Conservation (phyloP, 106 monocot genomes). For the Vanilla planifolia region DNA sequence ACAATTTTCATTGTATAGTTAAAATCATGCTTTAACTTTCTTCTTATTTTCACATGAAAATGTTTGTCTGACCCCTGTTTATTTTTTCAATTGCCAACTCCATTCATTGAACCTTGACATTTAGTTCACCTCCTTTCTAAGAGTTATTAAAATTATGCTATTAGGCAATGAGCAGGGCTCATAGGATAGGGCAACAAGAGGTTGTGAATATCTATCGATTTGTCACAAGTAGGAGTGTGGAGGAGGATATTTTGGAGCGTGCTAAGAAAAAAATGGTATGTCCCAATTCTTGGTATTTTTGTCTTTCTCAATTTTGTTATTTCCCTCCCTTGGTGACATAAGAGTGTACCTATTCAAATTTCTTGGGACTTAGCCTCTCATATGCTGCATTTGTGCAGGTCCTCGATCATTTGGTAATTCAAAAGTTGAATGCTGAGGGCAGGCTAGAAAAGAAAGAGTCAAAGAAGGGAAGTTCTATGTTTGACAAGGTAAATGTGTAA, state of each 20-base stretch:
- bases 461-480: conserved; percentile 86
- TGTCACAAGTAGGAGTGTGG: conserved; percentile 97
- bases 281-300: neutral
- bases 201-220: conserved; percentile 98
- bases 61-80: neutral
- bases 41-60: neutral
- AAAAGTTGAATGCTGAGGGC: conserved; percentile 98
- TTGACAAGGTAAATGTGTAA: conserved; percentile 72
- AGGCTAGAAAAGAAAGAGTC: conserved; percentile 98
- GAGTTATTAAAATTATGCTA: conserved; percentile 1
- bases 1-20: too few relatives aligned
- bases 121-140: neutral
- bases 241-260: conserved; percentile 98
- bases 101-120: neutral
- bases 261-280: conserved; percentile 99
- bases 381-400: too few relatives aligned
- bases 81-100: neutral
- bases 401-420: conserved; percentile 97
- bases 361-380: too few relatives aligned
- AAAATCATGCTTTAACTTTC: neutral
- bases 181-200: conserved; percentile 97
- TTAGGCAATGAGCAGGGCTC: conserved; percentile 99
- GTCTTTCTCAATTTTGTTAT: neutral
- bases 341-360: too few relatives aligned
- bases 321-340: neutral